A percentile compares a stretch with the other conserved stretches of the same genome.
phyloP scores from a whole-genome alignment of 2,329 filamentous ascomycete genomes.

The Penicillium sp. region DNA sequence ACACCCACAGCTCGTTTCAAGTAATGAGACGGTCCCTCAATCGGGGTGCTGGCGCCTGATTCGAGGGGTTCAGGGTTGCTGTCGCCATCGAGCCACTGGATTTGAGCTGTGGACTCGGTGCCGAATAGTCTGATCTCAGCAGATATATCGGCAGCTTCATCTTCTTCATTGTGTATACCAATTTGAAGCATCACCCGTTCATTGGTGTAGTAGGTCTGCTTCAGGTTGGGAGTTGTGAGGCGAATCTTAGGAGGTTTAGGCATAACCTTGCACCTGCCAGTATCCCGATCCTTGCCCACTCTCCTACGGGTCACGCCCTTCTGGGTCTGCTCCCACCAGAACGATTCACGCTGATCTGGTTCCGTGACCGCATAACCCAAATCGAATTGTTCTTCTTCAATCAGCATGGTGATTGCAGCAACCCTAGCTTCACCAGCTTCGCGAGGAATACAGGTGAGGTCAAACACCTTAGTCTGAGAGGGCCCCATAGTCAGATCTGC shows the following conservation, averaged over 20 bases:
- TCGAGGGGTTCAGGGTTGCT: conserved; percentile 15
- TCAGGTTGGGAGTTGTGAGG: conserved; percentile 61
- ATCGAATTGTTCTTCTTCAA: conserved; percentile 65
- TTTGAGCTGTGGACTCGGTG: conserved; percentile 45
- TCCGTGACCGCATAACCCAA: conserved; percentile 63
- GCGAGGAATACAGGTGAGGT: conserved; percentile 69
- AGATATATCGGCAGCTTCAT: conserved; percentile 69
- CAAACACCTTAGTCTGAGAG: conserved; percentile 66
- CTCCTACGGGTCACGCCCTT: conserved; percentile 36
- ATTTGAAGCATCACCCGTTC: conserved; percentile 69
- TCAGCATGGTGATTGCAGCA: conserved; percentile 58
- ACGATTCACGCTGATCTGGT: conserved; percentile 30
- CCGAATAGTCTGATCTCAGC: conserved; percentile 68
- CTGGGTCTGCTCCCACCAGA: conserved; percentile 44
- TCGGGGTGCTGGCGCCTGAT: conserved; percentile 26
- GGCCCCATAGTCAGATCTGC: conserved; percentile 65
- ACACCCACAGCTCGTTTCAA: conserved; percentile 35
- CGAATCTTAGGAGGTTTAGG: conserved; percentile 92
- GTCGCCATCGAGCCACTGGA: conserved; percentile 48
- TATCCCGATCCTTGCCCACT: conserved; percentile 47
- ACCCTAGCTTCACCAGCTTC: conserved; percentile 77
- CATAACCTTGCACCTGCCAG: conserved; percentile 65
- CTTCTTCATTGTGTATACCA: conserved; percentile 76
- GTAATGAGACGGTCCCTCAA: conserved; percentile 30
- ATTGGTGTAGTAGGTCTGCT: conserved; percentile 78